Conservation (phyloP, 352 stramenopile species). For the Hyaloperonospora brassicae region DNA sequence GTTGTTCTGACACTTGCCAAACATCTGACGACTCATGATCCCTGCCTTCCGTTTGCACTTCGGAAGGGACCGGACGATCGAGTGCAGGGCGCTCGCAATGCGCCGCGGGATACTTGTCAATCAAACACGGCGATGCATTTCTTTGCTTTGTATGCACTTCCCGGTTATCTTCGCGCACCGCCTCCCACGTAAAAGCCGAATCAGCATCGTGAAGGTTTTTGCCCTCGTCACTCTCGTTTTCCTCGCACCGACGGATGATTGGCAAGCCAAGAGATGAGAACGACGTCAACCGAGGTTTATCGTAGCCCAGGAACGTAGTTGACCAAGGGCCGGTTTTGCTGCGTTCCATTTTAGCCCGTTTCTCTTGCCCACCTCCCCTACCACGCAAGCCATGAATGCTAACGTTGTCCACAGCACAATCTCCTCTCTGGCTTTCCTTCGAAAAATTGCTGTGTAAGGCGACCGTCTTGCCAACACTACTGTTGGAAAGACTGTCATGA, state of each 20-base stretch:
- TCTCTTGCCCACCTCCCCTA: slow-evolving; percentile 12
- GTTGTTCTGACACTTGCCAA: slow-evolving; percentile 10
- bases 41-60: slow-evolving; percentile 13
- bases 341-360: slow-evolving; percentile 17
- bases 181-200: slow-evolving; percentile 3
- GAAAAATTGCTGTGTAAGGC: background rate
- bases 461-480: background rate
- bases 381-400: background rate
- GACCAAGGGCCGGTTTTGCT: slow-evolving; percentile 16
- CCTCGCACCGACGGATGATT: slow-evolving; percentile 7
- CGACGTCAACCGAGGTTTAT: slow-evolving; percentile 32
- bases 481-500: slow-evolving; percentile 1
- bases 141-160: slow-evolving; percentile 16
- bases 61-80: slow-evolving; percentile 48
- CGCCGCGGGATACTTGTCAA: slow-evolving; percentile 16
- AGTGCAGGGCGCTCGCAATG: slow-evolving; percentile 22
- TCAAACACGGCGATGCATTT: slow-evolving; percentile 4
- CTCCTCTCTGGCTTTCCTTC: background rate
- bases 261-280: slow-evolving; percentile 25
- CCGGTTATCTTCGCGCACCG: slow-evolving; percentile 14
- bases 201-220: slow-evolving; percentile 7
- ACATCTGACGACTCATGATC: slow-evolving; percentile 8
- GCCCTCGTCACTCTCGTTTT: slow-evolving; percentile 3
- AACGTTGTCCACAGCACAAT: slow-evolving; percentile 2
- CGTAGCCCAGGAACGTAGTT: slow-evolving; percentile 7